Evolutionary conservation across 2,329 filamentous ascomycete genomes (phyloP), one percentile per base, ranked within the genome.

Genomic region (Fusarium penzigii): DNA sequence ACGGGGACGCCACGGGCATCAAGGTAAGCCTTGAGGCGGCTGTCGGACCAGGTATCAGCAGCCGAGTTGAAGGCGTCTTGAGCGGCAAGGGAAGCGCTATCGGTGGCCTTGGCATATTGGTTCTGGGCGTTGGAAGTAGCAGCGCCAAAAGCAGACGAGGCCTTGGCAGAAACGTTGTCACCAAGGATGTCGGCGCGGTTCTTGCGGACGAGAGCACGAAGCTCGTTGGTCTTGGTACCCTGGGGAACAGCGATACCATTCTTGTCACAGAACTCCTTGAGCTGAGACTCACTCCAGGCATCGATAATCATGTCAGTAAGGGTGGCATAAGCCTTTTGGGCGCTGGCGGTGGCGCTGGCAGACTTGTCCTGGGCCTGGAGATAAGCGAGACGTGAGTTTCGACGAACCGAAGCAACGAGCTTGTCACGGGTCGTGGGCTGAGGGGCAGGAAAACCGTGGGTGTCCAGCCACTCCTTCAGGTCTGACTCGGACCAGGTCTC

Each of bases 251-350:
- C 71, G 68, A 99, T 88, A 52, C 85, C 85, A 64, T 97, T 94
- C 80, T 92, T 90, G 77, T 97, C 93, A 49, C 86, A 86, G 77
- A 94, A 97, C 57, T 90, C 87, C 81, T 97, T 97, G 70, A 99
- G 81, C 71, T 96, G 80, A 39, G 82, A 82, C 67, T 97, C 92
- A 66, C 88, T 87, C 94, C 94, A 99, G 5, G 89, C 86, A 63
- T 96, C 87, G 66, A 97, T 88, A 48, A 97, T 78, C 65, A 87
- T 86, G 64, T 97, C 90, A 57, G 87, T 90, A 40, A 97, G 75
- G 44, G 85, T 88, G 46, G 87, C 78, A 62, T 92, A 88, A 2
- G 90, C 87, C 39, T 83, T 78, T 45, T 87, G 84, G 12, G 87
- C 86, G 41, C 83, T 87, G 36, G 84, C 79, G 10, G 83, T 81